Percentiles rank a stretch among this genome's conserved stretches.
These are phyloP conservation scores for Coniochaeta sp. DNA, from an alignment of 2,329 filamentous ascomycete genomes.

Conservation along the genomic window DNA sequence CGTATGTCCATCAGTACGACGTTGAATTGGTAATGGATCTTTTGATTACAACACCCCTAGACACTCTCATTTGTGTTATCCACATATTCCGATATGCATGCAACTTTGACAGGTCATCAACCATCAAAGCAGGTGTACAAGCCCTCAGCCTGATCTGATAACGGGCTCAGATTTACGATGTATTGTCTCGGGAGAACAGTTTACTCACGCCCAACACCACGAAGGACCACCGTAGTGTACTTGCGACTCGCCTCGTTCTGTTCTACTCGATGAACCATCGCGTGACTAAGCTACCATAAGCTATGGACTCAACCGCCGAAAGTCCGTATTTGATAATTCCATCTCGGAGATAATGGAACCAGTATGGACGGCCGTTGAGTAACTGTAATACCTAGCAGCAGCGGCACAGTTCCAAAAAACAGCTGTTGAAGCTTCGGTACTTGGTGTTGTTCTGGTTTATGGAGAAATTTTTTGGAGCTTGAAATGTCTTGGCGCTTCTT, in stretches of 20 bases:
- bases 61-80: not conserved
- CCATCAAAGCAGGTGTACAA: not conserved
- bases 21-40: not conserved
- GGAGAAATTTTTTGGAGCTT: too few species aligned
- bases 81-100: not conserved
- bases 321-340: not conserved
- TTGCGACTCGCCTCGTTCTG: not conserved
- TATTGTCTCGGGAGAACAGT: not conserved
- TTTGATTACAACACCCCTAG: not conserved
- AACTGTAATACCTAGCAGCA: not conserved
- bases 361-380: not conserved
- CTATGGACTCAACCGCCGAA: not conserved
- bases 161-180: not conserved
- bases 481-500: not conserved
- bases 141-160: not conserved
- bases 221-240: not conserved
- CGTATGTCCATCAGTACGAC: too few species aligned
- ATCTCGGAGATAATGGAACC: not conserved
- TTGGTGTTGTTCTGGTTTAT: too few species aligned
- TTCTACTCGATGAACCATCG: not conserved
- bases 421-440: not conserved
- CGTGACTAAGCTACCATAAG: not conserved
- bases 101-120: not conserved
- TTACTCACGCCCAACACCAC: not conserved
- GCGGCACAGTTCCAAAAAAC: not conserved